phyloP scores from a whole-genome alignment of 2,329 filamentous ascomycete species.

The Leptodontidium sp. region DNA sequence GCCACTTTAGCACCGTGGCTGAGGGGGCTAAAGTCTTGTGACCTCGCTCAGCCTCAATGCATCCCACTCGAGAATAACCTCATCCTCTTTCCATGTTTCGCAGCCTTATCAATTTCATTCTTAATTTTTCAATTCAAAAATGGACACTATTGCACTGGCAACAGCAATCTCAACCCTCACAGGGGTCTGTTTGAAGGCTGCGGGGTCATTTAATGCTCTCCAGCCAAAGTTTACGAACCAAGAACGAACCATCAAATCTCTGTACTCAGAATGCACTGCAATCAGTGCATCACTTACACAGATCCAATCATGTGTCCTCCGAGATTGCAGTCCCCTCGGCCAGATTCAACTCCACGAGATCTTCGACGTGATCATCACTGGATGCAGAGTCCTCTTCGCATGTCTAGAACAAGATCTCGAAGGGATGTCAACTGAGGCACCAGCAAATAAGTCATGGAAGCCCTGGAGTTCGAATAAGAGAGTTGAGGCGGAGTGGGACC shows the following conservation, averaged over 20 bases:
- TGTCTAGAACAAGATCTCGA: constrained; percentile 16
- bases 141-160: constrained; percentile 10
- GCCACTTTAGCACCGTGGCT: background rate
- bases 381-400: constrained; percentile 15
- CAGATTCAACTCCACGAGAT: background rate
- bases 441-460: background rate
- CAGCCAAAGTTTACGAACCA: background rate
- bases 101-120: background rate
- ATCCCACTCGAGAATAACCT: background rate
- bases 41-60: background rate
- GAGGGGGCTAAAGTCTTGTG: background rate
- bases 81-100: background rate
- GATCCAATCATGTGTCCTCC: constrained; percentile 8
- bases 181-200: background rate
- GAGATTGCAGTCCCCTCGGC: background rate
- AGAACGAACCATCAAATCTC: background rate
- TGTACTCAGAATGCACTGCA: constrained; percentile 2
- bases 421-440: background rate
- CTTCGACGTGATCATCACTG: constrained; percentile 13
- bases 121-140: background rate
- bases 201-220: background rate
- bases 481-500: background rate
- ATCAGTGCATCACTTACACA: constrained; percentile 14
- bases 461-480: background rate
- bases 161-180: constrained; percentile 7